Evolutionary conservation across 2,329 filamentous ascomycete genomes (phyloP), one percentile per base, ranked within the genome.

Genomic region (Nannizziopsis arthrosporioides): DNA sequence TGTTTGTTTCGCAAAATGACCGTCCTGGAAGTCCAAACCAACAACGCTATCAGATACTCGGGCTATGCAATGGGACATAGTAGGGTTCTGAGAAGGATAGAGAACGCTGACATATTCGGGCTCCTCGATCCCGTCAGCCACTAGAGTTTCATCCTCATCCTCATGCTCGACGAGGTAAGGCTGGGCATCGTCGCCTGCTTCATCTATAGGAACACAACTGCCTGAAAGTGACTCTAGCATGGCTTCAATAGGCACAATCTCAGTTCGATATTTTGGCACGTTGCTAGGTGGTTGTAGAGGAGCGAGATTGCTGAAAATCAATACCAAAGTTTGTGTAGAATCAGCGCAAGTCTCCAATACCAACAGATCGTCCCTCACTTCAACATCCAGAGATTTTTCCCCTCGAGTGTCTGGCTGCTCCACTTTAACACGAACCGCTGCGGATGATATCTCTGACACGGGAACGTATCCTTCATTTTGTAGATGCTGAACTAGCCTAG

Each of bases 341-440:
- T 98, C 92, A 27, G 92, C 92, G 59, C 93, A 98, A 1, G 89
- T 93, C 65, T 98, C 92, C 5, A 98, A 69, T 31, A 98, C 82
- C 46, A 98, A 73, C 1, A 98, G 73, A 54, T 94, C 84, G 59
- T 94, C 89, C 52, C 80, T 80, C 41, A 96, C 70, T 54, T 94
- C 85, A 1, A 95, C 74, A 55, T 92, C 82, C 11, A 95, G 66
- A 36, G 79, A 76, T 54, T 81, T 83, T 27, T 80, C 73, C 0
- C 74, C 77, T 32, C 80, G 75, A 1, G 70, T 70, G 2, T 72
- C 71, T 36, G 75, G 71, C 8, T 73, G 70, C 17, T 71, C 68
- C 10, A 89, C 70, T 41, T 78, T 76, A 2, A 92, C 73, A 2
- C 71, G 69, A 0, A 80, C 77, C 52, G 80, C 84, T 0, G 89